Conservation (phyloP, 106 monocot genomes). For the Chionographis japonica region DNA sequence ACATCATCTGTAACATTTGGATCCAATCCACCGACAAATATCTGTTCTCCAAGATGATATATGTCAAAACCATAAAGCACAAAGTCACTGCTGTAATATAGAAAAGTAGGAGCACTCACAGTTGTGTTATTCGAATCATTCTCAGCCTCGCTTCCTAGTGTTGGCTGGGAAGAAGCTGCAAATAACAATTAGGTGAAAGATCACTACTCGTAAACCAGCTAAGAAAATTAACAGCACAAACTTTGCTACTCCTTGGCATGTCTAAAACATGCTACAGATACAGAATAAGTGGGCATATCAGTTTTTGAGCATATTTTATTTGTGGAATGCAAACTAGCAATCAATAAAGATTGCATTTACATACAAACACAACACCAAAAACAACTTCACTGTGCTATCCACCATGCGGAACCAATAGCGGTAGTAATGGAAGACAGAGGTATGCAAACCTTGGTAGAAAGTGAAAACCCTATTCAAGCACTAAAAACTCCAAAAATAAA, state of each 20-base stretch:
- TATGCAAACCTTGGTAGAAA: too few species aligned
- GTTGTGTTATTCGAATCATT: conserved; percentile 67
- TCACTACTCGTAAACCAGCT: not conserved
- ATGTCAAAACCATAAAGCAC: conserved; percentile 1
- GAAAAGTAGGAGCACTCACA: conserved; percentile 20
- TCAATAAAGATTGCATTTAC: too few species aligned
- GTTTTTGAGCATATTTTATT: not conserved
- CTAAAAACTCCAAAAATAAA: too few species aligned
- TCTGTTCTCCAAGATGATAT: conserved; percentile 16
- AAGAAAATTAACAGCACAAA: not conserved
- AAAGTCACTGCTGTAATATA: not conserved
- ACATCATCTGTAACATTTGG: conserved; percentile 47
- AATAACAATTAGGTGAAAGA: conserved; percentile 8
- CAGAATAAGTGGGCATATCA: not conserved
- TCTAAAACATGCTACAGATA: not conserved
- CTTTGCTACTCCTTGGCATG: too few species aligned
- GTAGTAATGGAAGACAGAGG: too few species aligned
- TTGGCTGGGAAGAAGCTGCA: conserved; percentile 40
- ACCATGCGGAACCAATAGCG: too few species aligned
- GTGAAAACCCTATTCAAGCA: too few species aligned
- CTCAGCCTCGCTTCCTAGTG: conserved; percentile 35
- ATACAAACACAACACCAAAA: too few species aligned
- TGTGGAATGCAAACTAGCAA: too few species aligned
- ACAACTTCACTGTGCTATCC: too few species aligned
- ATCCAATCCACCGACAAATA: conserved; percentile 66